Percentiles rank a stretch among this genome's conserved stretches.
phyloP scores from a whole-genome alignment of 1,284 basidiomycete species.

The Ustilago tritici region DNA sequence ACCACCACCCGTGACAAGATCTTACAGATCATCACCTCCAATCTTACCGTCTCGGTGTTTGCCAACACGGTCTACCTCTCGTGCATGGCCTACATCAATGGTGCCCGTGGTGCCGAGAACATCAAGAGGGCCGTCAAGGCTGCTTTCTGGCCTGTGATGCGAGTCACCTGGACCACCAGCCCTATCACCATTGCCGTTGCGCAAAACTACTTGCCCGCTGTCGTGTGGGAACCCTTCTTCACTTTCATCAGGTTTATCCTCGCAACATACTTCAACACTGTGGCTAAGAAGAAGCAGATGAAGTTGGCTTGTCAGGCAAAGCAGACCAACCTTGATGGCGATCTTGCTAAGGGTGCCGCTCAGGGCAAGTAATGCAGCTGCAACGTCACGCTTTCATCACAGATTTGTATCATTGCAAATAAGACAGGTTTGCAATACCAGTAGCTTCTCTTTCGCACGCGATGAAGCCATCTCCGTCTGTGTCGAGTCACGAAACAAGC shows the following conservation, averaged over 20 bases:
- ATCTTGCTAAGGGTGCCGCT: constrained; percentile 56
- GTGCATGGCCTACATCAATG: constrained; percentile 86
- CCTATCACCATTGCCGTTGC: constrained; percentile 79
- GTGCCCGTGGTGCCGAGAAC: constrained; percentile 78
- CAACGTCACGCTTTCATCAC: not conserved
- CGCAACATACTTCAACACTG: constrained; percentile 60
- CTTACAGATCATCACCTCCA: constrained; percentile 78
- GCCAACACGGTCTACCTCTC: constrained; percentile 78
- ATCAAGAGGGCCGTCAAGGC: constrained; percentile 79
- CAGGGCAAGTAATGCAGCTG: constrained; percentile 42
- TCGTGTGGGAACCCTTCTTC: constrained; percentile 62
- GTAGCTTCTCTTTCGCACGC: not conserved
- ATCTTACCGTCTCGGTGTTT: constrained; percentile 82
- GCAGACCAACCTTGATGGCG: constrained; percentile 35
- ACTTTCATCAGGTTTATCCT: constrained; percentile 59
- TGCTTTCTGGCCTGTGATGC: constrained; percentile 81
- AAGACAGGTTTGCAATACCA: not conserved
- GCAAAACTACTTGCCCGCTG: constrained; percentile 78
- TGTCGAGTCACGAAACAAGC: not conserved
- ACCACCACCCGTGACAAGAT: constrained; percentile 78
- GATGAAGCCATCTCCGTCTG: not conserved
- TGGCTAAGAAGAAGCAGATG: constrained; percentile 66
- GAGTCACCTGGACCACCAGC: constrained; percentile 81
- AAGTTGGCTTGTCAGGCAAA: constrained; percentile 48
- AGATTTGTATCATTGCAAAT: constrained; percentile 1